A percentile compares a stretch with the other conserved stretches of the same genome.
These are phyloP conservation scores for Choiromyces venosus DNA, from an alignment of 495 filamentous ascomycete species.

Conservation along the genomic window DNA sequence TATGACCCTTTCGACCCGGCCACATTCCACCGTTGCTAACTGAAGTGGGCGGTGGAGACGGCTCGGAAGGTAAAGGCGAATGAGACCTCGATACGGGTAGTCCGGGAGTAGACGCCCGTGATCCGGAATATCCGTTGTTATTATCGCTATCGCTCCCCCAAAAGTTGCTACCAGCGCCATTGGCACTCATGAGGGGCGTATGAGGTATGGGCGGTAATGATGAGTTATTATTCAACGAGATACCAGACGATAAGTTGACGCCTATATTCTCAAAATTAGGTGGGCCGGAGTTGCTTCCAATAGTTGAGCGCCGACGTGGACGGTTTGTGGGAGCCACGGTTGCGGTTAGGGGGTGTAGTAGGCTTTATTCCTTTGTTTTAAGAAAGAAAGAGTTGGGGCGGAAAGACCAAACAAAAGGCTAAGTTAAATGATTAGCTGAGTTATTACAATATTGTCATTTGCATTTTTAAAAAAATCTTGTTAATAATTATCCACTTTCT, in stretches of 20 bases:
- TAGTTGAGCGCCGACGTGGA: slow-evolving; percentile 44
- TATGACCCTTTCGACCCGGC: not conserved
- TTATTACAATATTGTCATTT: not conserved
- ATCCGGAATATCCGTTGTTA: slow-evolving; percentile 18
- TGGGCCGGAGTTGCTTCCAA: slow-evolving; percentile 53
- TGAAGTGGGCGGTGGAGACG: slow-evolving; percentile 14
- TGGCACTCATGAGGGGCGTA: slow-evolving; percentile 36
- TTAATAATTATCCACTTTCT: not conserved
- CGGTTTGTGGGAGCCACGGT: slow-evolving; percentile 40
- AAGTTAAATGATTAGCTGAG: not conserved
- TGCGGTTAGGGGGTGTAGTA: slow-evolving; percentile 16
- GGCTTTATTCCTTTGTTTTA: not conserved
- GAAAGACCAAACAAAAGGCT: not conserved
- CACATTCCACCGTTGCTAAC: not conserved
- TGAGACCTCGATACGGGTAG: slow-evolving; percentile 36
- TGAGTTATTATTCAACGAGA: slow-evolving; percentile 30
- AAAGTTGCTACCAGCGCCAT: slow-evolving; percentile 17
- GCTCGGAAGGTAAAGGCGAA: slow-evolving; percentile 21
- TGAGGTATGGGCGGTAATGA: slow-evolving; percentile 38
- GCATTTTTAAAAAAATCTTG: not conserved
- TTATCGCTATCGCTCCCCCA: slow-evolving; percentile 29
- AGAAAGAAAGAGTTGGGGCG: not conserved
- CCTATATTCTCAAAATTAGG: slow-evolving; percentile 25
- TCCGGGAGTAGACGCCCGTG: slow-evolving; percentile 29
- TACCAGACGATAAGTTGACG: slow-evolving; percentile 31